Percentiles rank a stretch among this genome's conserved stretches.
These are phyloP conservation scores for Fusarium torreyae DNA, from an alignment of 2,329 filamentous ascomycete species.

Conservation along the genomic window DNA sequence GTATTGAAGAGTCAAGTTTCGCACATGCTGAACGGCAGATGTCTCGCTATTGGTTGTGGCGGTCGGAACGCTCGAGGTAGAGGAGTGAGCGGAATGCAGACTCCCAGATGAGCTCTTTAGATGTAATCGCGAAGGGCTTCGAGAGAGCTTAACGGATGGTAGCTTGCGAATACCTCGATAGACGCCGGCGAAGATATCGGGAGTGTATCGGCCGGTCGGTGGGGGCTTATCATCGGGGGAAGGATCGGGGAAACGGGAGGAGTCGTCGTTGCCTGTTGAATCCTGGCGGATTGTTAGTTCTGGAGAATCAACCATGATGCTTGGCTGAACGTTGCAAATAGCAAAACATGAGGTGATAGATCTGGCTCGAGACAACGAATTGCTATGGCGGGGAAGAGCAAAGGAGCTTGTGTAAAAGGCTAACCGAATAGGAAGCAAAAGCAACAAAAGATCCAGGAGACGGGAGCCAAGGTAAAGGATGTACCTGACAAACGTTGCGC, in stretches of 20 bases:
- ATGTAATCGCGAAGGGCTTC: constrained; percentile 61
- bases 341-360: constrained; percentile 32
- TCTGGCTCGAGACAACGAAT: constrained; percentile 19
- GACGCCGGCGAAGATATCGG: constrained; percentile 66
- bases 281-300: constrained; percentile 55
- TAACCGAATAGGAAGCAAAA: constrained; percentile 38
- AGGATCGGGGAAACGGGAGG: constrained; percentile 61
- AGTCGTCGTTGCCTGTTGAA: constrained; percentile 48
- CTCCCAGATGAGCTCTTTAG: constrained; percentile 52
- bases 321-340: constrained; percentile 26
- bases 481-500: constrained; percentile 39
- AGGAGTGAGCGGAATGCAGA: constrained; percentile 35
- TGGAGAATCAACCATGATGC: constrained; percentile 49
- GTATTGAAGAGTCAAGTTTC: constrained; percentile 68
- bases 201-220: constrained; percentile 54
- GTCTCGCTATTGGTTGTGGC: constrained; percentile 35
- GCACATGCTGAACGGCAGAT: constrained; percentile 63
- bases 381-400: constrained; percentile 15
- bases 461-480: constrained; percentile 34
- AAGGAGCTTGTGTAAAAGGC: constrained; percentile 34
- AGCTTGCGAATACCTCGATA: constrained; percentile 67
- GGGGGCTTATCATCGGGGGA: constrained; percentile 58
- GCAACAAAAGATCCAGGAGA: constrained; percentile 18
- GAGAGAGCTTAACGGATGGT: constrained; percentile 60
- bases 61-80: constrained; percentile 39